phyloP scores from a whole-genome alignment of 768 basidiomycete genomes.

The Tricholoma bakamatsutake region DNA sequence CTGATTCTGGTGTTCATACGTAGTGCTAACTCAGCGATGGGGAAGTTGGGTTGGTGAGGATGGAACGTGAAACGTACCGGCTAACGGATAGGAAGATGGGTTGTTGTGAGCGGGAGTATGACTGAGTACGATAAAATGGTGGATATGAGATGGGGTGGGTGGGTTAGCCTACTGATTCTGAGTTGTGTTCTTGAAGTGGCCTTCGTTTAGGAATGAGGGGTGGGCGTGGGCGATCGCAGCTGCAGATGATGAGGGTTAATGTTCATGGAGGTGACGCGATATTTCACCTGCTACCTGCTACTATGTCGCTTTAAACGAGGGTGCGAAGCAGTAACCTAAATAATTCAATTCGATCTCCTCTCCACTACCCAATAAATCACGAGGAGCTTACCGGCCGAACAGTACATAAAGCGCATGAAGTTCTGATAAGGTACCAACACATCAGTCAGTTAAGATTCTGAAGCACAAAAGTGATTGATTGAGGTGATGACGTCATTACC shows the following conservation, averaged over 20 bases:
- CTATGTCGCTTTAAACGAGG: slow-evolving; percentile 43
- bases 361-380: neutral
- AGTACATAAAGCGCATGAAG: slow-evolving; percentile 34
- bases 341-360: neutral
- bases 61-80: slow-evolving; percentile 33
- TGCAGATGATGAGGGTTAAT: slow-evolving; percentile 12
- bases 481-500: too few species aligned
- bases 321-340: slow-evolving; percentile 56
- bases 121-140: neutral
- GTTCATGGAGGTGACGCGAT: neutral
- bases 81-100: slow-evolving; percentile 51
- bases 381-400: slow-evolving; percentile 36
- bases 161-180: slow-evolving; percentile 35
- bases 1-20: neutral
- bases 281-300: slow-evolving; percentile 32
- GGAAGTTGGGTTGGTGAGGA: neutral
- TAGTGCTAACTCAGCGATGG: neutral
- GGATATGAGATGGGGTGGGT: neutral
- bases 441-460: too few species aligned
- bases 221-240: slow-evolving; percentile 57
- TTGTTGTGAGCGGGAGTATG: slow-evolving; percentile 4
- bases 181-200: slow-evolving; percentile 42
- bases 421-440: slow-evolving; percentile 7
- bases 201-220: slow-evolving; percentile 43
- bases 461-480: too few species aligned